Conservation (phyloP, 345 rosid species). For the Lumnitzera littorea region DNA sequence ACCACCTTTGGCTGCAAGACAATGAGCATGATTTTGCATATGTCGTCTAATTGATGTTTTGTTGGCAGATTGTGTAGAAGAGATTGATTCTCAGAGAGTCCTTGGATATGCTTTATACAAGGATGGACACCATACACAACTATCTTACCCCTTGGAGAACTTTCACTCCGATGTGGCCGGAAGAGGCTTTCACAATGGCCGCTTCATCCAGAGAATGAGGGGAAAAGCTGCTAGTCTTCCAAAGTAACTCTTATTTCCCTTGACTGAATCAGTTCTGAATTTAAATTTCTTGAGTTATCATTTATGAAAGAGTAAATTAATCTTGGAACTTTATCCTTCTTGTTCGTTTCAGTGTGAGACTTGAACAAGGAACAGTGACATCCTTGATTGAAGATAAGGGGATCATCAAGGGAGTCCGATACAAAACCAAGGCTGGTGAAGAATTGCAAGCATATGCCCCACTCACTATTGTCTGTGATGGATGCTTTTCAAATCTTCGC, state of each 20-base stretch:
- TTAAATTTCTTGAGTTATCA: neutral
- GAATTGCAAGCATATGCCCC: constrained; percentile 25
- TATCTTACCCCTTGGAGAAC: constrained; percentile 34
- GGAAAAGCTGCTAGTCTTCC: constrained; percentile 43
- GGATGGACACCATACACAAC: constrained; percentile 27
- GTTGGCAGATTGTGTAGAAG: constrained; percentile 34
- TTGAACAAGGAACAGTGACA: constrained; percentile 37
- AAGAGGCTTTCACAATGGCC: constrained; percentile 46
- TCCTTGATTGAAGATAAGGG: constrained; percentile 30
- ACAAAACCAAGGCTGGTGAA: constrained; percentile 24
- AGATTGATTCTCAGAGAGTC: constrained; percentile 39
- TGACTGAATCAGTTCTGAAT: neutral
- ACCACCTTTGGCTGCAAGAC: too few relatives aligned
- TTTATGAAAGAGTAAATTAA: neutral
- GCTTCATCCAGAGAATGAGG: constrained; percentile 47
- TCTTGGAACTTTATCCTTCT: neutral
- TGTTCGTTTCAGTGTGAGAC: constrained; percentile 30
- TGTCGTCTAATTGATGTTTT: neutral
- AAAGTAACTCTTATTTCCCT: constrained; percentile 21
- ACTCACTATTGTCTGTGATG: constrained; percentile 33
- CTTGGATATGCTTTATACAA: constrained; percentile 40
- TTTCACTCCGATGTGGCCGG: constrained; percentile 32
- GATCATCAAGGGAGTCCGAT: constrained; percentile 28
- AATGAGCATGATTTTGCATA: too few relatives aligned
- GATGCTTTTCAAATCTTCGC: constrained; percentile 34